Evolutionary conservation across 2,329 filamentous ascomycete species (phyloP), one percentile per base, ranked within the genome.

Genomic region (Xylaria sp.): DNA sequence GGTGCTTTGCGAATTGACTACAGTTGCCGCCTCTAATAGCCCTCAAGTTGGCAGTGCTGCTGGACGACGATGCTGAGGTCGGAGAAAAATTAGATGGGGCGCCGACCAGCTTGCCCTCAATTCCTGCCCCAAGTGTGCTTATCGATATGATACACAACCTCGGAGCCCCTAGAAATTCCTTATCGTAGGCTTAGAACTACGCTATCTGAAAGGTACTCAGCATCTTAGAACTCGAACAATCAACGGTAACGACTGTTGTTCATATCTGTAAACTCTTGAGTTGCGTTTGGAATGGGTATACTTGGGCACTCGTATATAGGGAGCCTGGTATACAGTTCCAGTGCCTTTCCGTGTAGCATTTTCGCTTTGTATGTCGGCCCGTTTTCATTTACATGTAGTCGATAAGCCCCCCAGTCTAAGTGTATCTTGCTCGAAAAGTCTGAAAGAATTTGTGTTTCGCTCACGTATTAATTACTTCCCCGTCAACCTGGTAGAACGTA

Each of bases 41-140:
- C 61, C 36, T 58, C n/a, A 30, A 13, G 52, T 46, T 52, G 43
- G 61, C 58, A 58, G 41, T 30, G 20, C 46, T 59, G 62, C 45
- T 43, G 10, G 45, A 28, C 25, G 66, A 39, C 23, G 66, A 62
- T 67, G 68, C 65, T 74, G 66, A 69, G 66, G 70, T 55, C 65
- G 60, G 67, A 58, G 70, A 72, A 76, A 75, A 76, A 70, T 73
- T 74, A 70, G 73, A 72, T 70, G 68, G 70, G 72, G 68, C 72
- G 72, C 72, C 69, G 72, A 74, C 70, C 60, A 72, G 70, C 72
- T 67, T 76, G 74, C 75, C 75, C 75, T 76, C 59, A 72, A 72
- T 72, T 76, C 73, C 66, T 74, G 75, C 75, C 75, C 75, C 74
- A 74, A 73, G 23, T 57, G 48, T 55, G 46, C 68, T 73, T 75